Evolutionary conservation across 371 early-diverging fungal species (phyloP).

Genomic region (Syncephalastrum sp.): DNA sequence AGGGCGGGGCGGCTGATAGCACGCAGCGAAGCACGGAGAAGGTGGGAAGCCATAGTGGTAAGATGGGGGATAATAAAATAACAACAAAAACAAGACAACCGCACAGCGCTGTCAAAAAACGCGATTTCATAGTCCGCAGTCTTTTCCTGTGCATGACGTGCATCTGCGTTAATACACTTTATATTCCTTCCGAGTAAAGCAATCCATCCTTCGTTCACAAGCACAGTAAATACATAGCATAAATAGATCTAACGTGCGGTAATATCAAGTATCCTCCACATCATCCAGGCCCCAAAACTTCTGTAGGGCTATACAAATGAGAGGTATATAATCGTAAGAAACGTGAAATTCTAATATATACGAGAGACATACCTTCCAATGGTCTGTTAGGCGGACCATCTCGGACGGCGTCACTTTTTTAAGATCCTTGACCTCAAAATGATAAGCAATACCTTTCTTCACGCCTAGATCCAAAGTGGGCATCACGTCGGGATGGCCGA

Average conservation of each 20-base stretch:
- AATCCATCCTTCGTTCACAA: too few relatives aligned
- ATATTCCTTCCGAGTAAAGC: too few relatives aligned
- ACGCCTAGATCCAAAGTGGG: conserved; percentile 59
- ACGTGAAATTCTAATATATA: neutral
- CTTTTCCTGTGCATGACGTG: too few relatives aligned
- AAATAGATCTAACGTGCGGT: neutral
- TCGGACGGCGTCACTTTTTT: conserved; percentile 32
- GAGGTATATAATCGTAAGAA: neutral
- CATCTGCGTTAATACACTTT: too few relatives aligned
- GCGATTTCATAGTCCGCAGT: too few relatives aligned
- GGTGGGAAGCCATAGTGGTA: conserved; percentile 33
- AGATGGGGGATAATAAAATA: neutral
- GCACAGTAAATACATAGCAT: too few relatives aligned
- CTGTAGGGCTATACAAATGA: conserved; percentile 36
- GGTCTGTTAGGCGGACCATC: conserved; percentile 43
- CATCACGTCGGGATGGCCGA: conserved; percentile 56
- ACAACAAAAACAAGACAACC: too few relatives aligned
- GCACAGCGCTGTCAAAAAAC: too few relatives aligned
- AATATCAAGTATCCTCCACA: conserved; percentile 47
- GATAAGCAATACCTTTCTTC: conserved; percentile 49
- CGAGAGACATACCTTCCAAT: conserved; percentile 33
- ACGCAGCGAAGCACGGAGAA: conserved; percentile 41
- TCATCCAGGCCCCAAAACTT: conserved; percentile 48
- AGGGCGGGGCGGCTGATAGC: conserved; percentile 31
- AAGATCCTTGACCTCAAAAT: conserved; percentile 34